A percentile compares a stretch with the other conserved stretches of the same genome.
phyloP scores from a whole-genome alignment of 2,329 filamentous ascomycete species.

The Dendryphion nanum region DNA sequence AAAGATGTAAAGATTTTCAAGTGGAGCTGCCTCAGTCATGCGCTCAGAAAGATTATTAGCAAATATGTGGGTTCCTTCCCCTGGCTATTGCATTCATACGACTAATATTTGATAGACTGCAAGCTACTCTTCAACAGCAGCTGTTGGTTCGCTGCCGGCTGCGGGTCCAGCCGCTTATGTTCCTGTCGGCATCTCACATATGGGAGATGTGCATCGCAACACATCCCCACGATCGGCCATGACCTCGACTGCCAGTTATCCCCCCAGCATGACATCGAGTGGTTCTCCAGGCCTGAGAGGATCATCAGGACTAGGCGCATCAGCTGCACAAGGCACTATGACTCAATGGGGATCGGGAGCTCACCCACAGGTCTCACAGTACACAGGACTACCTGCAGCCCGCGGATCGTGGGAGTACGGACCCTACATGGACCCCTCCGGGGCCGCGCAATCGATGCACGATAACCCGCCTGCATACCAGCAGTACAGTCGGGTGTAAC shows the following conservation, averaged over 20 bases:
- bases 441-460: constrained; percentile 30
- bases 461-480: constrained; percentile 1
- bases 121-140: constrained; percentile 66
- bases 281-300: constrained; percentile 45
- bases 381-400: constrained; percentile 28
- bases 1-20: constrained; percentile 99
- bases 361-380: constrained; percentile 27
- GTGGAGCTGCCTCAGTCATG: constrained; percentile 84
- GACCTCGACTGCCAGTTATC: constrained; percentile 44
- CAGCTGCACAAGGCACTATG: constrained; percentile 37
- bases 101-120: constrained; percentile 54
- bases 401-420: constrained; percentile 38
- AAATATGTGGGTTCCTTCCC: constrained; percentile 71
- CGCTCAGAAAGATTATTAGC: constrained; percentile 95
- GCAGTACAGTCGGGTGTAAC: background rate
- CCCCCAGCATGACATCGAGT: constrained; percentile 40
- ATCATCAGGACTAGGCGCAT: constrained; percentile 40
- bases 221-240: constrained; percentile 50
- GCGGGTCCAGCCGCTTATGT: constrained; percentile 31
- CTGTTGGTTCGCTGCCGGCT: constrained; percentile 44
- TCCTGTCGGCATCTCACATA: constrained; percentile 47
- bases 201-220: constrained; percentile 48
- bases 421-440: constrained; percentile 26
- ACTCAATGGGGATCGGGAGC: constrained; percentile 32
- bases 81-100: background rate